A percentile compares a stretch with the other conserved stretches of the same genome.
Evolutionary conservation across 345 rosid species (phyloP).

Genomic region (Populus alba): DNA sequence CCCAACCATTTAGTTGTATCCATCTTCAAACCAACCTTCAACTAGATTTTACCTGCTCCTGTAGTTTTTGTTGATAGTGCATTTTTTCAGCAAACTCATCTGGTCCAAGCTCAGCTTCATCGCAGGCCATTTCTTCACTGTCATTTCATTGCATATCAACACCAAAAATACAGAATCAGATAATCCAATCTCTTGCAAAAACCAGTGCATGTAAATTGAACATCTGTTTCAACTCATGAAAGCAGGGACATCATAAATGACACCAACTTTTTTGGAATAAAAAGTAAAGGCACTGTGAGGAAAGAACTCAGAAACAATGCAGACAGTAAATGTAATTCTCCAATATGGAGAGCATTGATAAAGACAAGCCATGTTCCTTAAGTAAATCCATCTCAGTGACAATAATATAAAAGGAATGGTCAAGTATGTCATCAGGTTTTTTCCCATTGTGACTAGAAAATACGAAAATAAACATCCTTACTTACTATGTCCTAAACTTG

Average conservation of each 20-base stretch:
- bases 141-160: constrained; percentile 4
- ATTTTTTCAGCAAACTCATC: constrained; percentile 57
- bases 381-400: background rate
- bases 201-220: background rate
- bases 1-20: background rate
- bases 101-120: constrained; percentile 77
- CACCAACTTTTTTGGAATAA: background rate
- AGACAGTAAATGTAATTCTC: too few relatives aligned
- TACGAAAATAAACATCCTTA: background rate
- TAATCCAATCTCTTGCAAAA: background rate
- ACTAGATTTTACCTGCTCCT: constrained; percentile 46
- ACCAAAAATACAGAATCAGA: background rate
- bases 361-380: background rate
- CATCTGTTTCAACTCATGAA: background rate
- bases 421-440: background rate
- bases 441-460: background rate
- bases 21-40: background rate
- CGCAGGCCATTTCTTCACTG: constrained; percentile 77
- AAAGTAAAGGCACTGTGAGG: too few relatives aligned
- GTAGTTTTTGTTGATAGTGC: constrained; percentile 48
- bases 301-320: too few relatives aligned
- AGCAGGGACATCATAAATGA: background rate
- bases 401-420: background rate
- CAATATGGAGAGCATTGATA: too few relatives aligned
- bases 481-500: background rate